Evolutionary conservation across 2,329 filamentous ascomycete species (phyloP).

Genomic region (Calonectria pseudoreteaudii): DNA sequence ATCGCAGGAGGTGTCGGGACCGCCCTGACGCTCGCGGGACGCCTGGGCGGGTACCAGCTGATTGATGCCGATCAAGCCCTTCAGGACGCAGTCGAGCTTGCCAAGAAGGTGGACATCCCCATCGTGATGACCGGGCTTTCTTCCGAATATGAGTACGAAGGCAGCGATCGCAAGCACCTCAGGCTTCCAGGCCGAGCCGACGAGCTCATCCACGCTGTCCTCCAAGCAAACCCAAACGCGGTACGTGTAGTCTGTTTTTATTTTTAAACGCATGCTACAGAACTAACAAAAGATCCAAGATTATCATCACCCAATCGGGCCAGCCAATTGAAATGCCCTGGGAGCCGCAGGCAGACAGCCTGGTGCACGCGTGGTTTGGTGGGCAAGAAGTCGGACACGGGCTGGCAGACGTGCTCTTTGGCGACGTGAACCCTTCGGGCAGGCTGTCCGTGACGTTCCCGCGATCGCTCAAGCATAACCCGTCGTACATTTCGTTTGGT

Average conservation of each 20-base stretch:
- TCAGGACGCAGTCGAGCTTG: constrained; percentile 44
- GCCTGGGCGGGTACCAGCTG: constrained; percentile 33
- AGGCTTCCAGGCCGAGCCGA: constrained; percentile 11
- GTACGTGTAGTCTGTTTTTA: constrained; percentile 15
- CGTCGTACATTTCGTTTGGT: constrained; percentile 77
- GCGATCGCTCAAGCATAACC: constrained; percentile 69
- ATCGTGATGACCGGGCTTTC: constrained; percentile 68
- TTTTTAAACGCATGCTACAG: background rate
- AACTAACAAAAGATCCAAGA: constrained; percentile 40
- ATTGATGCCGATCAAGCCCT: constrained; percentile 46
- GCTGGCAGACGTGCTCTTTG: constrained; percentile 19
- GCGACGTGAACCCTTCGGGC: constrained; percentile 14
- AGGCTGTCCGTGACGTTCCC: constrained; percentile 60
- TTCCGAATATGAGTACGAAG: constrained; percentile 57
- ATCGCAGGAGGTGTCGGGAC: constrained; percentile 36
- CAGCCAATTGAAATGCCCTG: constrained; percentile 27
- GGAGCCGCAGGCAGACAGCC: background rate
- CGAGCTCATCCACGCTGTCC: constrained; percentile 10
- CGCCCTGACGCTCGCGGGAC: constrained; percentile 32
- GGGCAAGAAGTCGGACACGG: constrained; percentile 23
- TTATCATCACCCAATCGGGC: constrained; percentile 30
- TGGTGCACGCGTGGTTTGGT: constrained; percentile 24
- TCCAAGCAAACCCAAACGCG: constrained; percentile 21
- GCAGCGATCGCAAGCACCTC: constrained; percentile 50
- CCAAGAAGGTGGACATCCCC: constrained; percentile 63